Evolutionary conservation across 345 rosid species (phyloP).

Genomic region (Populus davidiana): DNA sequence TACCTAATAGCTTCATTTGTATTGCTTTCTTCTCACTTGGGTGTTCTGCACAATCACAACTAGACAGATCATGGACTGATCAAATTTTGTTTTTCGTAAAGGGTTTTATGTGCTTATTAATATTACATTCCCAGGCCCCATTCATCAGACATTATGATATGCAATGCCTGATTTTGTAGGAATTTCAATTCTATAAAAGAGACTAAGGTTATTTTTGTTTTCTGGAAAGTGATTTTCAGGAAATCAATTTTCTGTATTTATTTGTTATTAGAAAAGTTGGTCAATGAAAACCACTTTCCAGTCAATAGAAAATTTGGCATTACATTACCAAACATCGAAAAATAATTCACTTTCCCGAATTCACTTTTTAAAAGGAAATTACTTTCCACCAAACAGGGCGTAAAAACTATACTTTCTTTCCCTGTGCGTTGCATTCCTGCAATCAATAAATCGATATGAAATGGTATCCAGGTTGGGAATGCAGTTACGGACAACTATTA

Average conservation of each 20-base stretch:
- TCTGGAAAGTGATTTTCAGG: too few species aligned
- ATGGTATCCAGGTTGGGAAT: conserved; percentile 69
- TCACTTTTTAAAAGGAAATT: too few species aligned
- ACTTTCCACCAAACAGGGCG: too few species aligned
- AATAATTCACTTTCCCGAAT: too few species aligned
- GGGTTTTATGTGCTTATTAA: not conserved
- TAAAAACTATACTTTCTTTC: not conserved
- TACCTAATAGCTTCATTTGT: not conserved
- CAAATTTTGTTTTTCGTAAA: not conserved
- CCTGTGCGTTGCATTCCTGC: not conserved
- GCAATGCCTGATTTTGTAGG: not conserved
- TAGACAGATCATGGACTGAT: not conserved
- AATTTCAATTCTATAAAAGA: not conserved
- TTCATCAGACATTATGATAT: not conserved
- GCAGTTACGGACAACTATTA: conserved; percentile 93
- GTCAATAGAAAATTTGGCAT: too few species aligned
- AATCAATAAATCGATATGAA: not conserved
- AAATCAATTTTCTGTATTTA: too few species aligned
- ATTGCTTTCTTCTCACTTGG: not conserved
- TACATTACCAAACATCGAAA: too few species aligned
- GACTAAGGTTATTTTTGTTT: too few species aligned
- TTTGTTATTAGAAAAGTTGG: too few species aligned
- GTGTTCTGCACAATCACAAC: not conserved
- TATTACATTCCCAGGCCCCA: too few species aligned
- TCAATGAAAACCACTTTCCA: too few species aligned